Base-by-base conservation (phyloP, 75 land plant genomes). In the Pinus taeda region DNA sequence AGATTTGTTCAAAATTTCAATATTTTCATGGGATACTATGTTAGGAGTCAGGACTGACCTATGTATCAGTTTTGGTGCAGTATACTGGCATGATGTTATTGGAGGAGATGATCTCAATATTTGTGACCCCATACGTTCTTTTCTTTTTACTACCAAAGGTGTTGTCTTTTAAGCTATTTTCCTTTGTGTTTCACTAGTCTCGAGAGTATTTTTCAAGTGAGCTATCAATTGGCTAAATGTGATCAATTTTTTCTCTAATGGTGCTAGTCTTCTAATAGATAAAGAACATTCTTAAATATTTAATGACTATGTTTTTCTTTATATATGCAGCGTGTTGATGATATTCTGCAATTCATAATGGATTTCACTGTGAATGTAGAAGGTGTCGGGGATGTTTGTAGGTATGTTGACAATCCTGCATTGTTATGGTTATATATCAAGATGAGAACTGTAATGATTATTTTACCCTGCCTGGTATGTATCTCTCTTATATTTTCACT, bases 311-410 rank as follows among this genome's bases (percentile, higher is more conserved):
- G 20, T 72, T 74, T 74, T 24, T 39, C 57, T 49, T 72, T 73
- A 70, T 3, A 8, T 61, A 26, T 83, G 78, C 89, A 97, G 99
- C 90, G 85, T 69, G 95, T 96, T 64, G 91, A 92, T 75, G 95
- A 90, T 74, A 89, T 96, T 62, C 77, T 96, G 81, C 89, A 84
- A 77, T 96, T 94, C 80, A 91, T 96, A 73, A 71, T 82, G 60
- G 95, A 94, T 57, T 94, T 90, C 77, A 94, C 97, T 29, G 88
- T 90, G 21, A 61, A 85, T 70, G 81, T 92, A 66, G 93, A 89
- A 66, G 99, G 99, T 60, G 99, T 97, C 77, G 99, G 99, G 74
- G 83, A 94, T 89, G 99, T 97, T 64, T 97, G 99, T 89, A 97
- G 98, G 98, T 95, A 57, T 65, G 73, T n/a, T 29, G 55, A 33